Conservation (phyloP, 257 asterid species). For the Orobanche coerulescens region DNA sequence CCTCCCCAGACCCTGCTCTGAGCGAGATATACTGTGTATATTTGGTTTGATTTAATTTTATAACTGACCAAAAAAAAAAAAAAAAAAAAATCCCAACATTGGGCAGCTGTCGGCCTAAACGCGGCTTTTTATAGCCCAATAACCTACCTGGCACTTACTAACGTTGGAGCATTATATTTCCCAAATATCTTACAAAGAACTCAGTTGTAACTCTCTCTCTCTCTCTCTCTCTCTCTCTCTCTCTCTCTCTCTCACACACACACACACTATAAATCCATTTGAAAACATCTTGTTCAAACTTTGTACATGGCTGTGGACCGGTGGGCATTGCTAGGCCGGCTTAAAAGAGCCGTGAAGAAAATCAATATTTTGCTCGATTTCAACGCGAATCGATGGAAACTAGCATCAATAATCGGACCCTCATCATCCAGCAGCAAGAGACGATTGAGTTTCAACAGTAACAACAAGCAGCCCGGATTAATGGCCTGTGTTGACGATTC, state of each 20-base stretch:
- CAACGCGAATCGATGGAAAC: conserved; percentile 46
- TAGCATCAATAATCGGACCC: conserved; percentile 47
- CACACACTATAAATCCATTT: background rate
- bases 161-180: too few relatives aligned
- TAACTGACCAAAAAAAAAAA: too few relatives aligned
- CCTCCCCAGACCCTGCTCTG: too few relatives aligned
- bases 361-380: conserved; percentile 48
- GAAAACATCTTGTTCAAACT: background rate
- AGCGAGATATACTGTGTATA: too few relatives aligned
- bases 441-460: conserved; percentile 53
- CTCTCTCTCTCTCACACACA: background rate
- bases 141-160: too few relatives aligned
- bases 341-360: conserved; percentile 72
- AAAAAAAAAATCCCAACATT: too few relatives aligned
- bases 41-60: too few relatives aligned
- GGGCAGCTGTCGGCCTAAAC: too few relatives aligned
- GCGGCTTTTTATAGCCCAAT: too few relatives aligned
- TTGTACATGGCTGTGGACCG: conserved; percentile 32
- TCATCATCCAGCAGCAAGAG: conserved; percentile 39
- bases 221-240: background rate
- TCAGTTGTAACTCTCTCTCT: background rate
- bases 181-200: too few relatives aligned
- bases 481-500: conserved; percentile 31
- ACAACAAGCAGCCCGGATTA: conserved; percentile 53
- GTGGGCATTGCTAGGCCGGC: conserved; percentile 48